Evolutionary conservation across 2,329 filamentous ascomycete species (phyloP), one percentile per base, ranked within the genome.

Genomic region (Eurotiales sp.): DNA sequence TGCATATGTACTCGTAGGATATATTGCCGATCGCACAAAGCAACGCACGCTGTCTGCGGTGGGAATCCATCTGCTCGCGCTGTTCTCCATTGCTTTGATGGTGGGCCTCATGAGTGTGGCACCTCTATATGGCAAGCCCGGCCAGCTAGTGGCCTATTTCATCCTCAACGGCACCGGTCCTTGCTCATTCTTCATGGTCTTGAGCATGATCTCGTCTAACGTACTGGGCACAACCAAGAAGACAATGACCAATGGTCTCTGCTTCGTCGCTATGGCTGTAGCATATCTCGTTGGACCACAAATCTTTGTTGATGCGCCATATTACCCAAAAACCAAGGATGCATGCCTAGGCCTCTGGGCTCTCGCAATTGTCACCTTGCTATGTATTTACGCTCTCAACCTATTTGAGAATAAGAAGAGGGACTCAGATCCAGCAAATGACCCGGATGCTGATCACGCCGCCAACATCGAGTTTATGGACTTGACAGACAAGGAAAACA

Each of bases 391-490:
- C 11, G 37, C 14, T 27, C 17, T 39, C 45, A 47, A 47, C 36
- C 37, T 29, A 10, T 8, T 21, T 4, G 45, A 40, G 22, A 47
- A 39, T 22, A n/a, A 17, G 3, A 34, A 34, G 39, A 37, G 32
- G 12, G 45, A 47, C n/a, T 39, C 27, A 2, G 25, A 25, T 10
- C 21, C 21, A n/a, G n/a, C 45, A 22, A 22, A 39, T 6, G n/a
- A 37, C 12, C 30, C 45, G 11, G 30, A 30, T n/a, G n/a, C n/a
- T n/a, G n/a, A n/a, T n/a, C 45, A 95, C 87, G 85, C 88, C 93
- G 55, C 90, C 95, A 47, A 90, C 89, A 53, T 95, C 80, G 56
- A 95, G 79, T 77, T 96, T 90, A 75, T 95, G 90, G 30, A 47
- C 25, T 30, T 47, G 32, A 47, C 45, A n/a, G 45, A 47, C 23